phyloP scores from a whole-genome alignment of 2,329 filamentous ascomycete species.

The Clonostachys byssicola region DNA sequence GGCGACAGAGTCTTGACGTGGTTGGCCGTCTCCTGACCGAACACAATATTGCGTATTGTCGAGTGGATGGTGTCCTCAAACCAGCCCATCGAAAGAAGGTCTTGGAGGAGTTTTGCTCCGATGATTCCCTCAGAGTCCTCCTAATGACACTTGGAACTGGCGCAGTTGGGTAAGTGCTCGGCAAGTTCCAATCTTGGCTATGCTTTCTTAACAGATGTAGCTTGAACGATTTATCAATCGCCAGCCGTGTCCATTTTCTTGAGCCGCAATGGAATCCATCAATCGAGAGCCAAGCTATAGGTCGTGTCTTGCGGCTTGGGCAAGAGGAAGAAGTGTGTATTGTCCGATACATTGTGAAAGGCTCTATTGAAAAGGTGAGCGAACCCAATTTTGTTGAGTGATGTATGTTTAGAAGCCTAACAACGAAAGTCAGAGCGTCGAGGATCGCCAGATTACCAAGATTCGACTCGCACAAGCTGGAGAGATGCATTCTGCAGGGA shows the following conservation, averaged over 20 bases:
- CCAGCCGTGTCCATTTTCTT: conserved; percentile 43
- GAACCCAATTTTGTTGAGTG: too few relatives aligned
- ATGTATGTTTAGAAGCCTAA: background rate
- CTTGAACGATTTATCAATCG: conserved; percentile 30
- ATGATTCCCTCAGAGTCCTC: conserved; percentile 24
- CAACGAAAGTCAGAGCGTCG: background rate
- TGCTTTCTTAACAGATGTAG: background rate
- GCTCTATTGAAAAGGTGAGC: conserved; percentile 37
- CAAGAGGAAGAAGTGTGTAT: conserved; percentile 36
- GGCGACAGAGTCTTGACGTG: conserved; percentile 35
- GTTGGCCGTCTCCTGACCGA: conserved; percentile 19
- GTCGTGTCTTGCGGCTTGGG: conserved; percentile 38
- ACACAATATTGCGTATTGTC: conserved; percentile 19
- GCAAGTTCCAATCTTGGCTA: background rate
- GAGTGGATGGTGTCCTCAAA: conserved; percentile 38
- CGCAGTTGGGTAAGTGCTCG: conserved; percentile 35
- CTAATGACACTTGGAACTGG: conserved; percentile 51
- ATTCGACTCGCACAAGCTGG: background rate
- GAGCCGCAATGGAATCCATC: conserved; percentile 53
- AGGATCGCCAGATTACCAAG: background rate
- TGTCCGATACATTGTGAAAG: conserved; percentile 35
- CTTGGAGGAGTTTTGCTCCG: conserved; percentile 27
- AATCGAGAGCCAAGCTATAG: conserved; percentile 47
- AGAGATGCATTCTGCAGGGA: too few relatives aligned
- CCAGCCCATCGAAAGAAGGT: conserved; percentile 26